A percentile compares a stretch with the other conserved stretches of the same genome.
Conservation (phyloP, 345 rosid species). For the Hibiscus syriacus region DNA sequence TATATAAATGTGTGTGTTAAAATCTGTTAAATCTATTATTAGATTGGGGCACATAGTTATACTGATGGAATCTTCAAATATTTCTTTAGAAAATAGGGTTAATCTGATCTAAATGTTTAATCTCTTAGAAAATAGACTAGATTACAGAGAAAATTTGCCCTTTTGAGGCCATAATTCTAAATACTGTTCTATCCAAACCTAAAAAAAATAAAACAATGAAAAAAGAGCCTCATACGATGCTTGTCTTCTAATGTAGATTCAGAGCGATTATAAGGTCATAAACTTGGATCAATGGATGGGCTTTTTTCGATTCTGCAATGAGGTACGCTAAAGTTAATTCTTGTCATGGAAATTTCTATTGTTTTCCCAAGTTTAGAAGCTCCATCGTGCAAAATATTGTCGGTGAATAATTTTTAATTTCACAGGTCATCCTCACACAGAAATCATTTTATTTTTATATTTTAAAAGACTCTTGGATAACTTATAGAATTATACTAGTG, state of each 20-base stretch:
- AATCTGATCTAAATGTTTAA: no score
- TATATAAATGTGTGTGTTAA: background rate
- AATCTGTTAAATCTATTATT: no score
- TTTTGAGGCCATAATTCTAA: no score
- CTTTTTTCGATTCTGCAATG: constrained; percentile 76
- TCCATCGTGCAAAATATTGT: background rate
- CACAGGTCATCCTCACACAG: background rate
- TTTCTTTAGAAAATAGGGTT: background rate
- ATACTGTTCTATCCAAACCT: no score
- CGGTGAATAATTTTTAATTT: background rate
- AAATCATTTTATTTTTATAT: background rate
- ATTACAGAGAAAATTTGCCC: no score
- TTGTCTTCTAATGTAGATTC: constrained; percentile 49
- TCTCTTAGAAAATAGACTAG: no score
- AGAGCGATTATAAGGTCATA: constrained; percentile 88
- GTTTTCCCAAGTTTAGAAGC: background rate
- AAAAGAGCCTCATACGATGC: background rate
- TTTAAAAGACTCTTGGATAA: background rate
- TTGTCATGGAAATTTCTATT: background rate
- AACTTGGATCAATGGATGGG: constrained; percentile 96
- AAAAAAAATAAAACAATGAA: no score
- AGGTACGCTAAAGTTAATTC: constrained; percentile 42
- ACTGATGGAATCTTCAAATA: background rate
- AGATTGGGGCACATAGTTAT: background rate
- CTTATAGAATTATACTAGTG: background rate